Percentiles rank a stretch among this genome's conserved stretches.
Conservation (phyloP, 805 yeast species). For the Candida loeiensis region DNA sequence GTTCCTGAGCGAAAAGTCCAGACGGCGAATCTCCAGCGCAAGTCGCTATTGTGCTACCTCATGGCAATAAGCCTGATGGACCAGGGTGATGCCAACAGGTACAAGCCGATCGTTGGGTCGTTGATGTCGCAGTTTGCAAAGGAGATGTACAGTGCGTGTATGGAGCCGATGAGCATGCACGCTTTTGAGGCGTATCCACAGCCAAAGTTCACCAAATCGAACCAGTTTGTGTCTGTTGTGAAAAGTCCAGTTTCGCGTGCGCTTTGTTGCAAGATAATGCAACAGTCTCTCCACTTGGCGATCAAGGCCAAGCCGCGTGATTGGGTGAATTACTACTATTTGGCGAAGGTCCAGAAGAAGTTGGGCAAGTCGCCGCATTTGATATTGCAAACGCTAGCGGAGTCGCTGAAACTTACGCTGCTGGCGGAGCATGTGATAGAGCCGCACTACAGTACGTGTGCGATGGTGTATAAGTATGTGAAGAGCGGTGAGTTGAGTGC, state of each 20-base stretch:
- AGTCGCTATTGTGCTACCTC: constrained; percentile 65
- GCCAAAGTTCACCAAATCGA: constrained; percentile 31
- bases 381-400: constrained; percentile 41
- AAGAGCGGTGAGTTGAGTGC: constrained; percentile 31
- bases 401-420: constrained; percentile 44
- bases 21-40: constrained; percentile 65
- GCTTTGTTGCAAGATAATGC: constrained; percentile 37
- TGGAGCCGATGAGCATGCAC: constrained; percentile 61
- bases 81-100: neutral
- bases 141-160: constrained; percentile 57
- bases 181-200: constrained; percentile 46
- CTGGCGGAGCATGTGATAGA: constrained; percentile 62
- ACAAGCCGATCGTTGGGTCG: constrained; percentile 34
- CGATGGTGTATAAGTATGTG: constrained; percentile 56
- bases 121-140: constrained; percentile 55
- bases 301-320: constrained; percentile 40
- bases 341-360: constrained; percentile 58
- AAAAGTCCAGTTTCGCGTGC: constrained; percentile 19
- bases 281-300: constrained; percentile 47
- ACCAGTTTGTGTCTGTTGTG: constrained; percentile 21
- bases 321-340: constrained; percentile 61
- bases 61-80: constrained; percentile 56
- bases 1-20: constrained; percentile 53
- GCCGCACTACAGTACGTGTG: constrained; percentile 68
- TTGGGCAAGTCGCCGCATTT: constrained; percentile 27